Evolutionary conservation across 805 yeast species (phyloP).

Genomic region (Saturnispora sanitii): DNA sequence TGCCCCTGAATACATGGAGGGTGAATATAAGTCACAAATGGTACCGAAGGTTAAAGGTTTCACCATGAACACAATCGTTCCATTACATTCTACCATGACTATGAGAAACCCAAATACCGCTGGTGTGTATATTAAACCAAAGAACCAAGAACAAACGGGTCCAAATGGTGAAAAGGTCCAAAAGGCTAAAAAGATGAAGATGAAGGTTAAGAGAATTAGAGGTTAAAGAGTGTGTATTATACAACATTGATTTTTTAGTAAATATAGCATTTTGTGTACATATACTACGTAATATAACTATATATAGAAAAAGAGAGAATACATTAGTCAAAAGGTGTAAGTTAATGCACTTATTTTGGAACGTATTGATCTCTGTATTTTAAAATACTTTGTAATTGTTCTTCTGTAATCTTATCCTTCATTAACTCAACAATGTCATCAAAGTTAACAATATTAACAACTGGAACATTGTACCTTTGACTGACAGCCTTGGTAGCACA

Average conservation of each 20-base stretch:
- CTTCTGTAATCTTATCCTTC: slow-evolving; percentile 41
- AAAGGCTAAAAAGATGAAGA: slow-evolving; percentile 28
- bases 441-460: slow-evolving; percentile 67
- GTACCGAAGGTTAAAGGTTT: slow-evolving; percentile 79
- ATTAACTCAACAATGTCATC: slow-evolving; percentile 63
- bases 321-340: too few relatives aligned
- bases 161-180: slow-evolving; percentile 19
- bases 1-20: slow-evolving; percentile 48
- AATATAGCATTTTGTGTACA: too few relatives aligned
- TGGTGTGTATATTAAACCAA: slow-evolving; percentile 48
- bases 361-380: slow-evolving; percentile 46
- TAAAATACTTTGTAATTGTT: slow-evolving; percentile 47
- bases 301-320: neutral
- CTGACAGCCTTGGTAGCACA: slow-evolving; percentile 81
- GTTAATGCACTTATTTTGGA: too few relatives aligned
- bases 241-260: neutral
- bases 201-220: slow-evolving; percentile 53
- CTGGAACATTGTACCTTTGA: slow-evolving; percentile 68
- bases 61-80: slow-evolving; percentile 78
- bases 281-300: neutral
- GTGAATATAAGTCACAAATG: slow-evolving; percentile 43
- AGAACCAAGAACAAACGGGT: slow-evolving; percentile 33
- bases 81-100: slow-evolving; percentile 72
- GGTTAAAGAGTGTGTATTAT: slow-evolving; percentile 14
- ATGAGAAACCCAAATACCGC: slow-evolving; percentile 80